A percentile compares a stretch with the other conserved stretches of the same genome.
These are phyloP conservation scores for Aspergillus costaricaensis DNA, from an alignment of 2,329 filamentous ascomycete species.

Conservation along the genomic window DNA sequence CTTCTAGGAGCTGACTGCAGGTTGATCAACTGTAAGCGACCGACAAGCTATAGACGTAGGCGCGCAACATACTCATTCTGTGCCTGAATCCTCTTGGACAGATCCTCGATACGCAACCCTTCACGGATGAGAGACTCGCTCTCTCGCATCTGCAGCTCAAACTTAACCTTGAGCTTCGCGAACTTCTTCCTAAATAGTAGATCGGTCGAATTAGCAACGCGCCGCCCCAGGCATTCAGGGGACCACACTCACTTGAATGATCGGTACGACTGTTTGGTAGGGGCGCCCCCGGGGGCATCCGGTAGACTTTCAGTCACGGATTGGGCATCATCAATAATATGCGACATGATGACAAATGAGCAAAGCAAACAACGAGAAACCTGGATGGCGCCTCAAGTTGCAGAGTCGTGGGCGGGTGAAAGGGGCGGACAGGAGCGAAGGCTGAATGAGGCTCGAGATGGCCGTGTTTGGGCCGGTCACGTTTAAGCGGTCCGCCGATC, in stretches of 20 bases:
- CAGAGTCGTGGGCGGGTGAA: background rate
- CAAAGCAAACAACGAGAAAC: background rate
- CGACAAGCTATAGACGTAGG: background rate
- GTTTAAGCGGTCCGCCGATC: slow-evolving; percentile 14
- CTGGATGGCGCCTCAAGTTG: background rate
- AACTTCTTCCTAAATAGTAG: slow-evolving; percentile 73
- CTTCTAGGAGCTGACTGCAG: slow-evolving; percentile 79
- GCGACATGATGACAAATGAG: slow-evolving; percentile 32
- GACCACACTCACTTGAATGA: slow-evolving; percentile 61
- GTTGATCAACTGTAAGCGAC: slow-evolving; percentile 12
- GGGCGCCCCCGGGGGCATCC: slow-evolving; percentile 35
- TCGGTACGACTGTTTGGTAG: slow-evolving; percentile 60
- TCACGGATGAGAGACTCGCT: slow-evolving; percentile 65
- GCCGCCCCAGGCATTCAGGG: background rate
- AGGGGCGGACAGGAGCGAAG: background rate
- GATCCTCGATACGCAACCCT: slow-evolving; percentile 77
- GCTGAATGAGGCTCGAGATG: slow-evolving; percentile 7
- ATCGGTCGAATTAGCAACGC: slow-evolving; percentile 13
- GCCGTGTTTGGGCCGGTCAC: slow-evolving; percentile 11
- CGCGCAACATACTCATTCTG: slow-evolving; percentile 77
- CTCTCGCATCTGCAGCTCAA: slow-evolving; percentile 78
- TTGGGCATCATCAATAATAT: slow-evolving; percentile 31
- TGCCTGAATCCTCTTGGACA: slow-evolving; percentile 79
- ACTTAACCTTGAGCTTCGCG: slow-evolving; percentile 78
- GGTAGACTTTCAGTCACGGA: slow-evolving; percentile 34